Percentiles rank a stretch among this genome's conserved stretches.
Conservation (phyloP, 345 rosid genomes). For the Salix purpurea region DNA sequence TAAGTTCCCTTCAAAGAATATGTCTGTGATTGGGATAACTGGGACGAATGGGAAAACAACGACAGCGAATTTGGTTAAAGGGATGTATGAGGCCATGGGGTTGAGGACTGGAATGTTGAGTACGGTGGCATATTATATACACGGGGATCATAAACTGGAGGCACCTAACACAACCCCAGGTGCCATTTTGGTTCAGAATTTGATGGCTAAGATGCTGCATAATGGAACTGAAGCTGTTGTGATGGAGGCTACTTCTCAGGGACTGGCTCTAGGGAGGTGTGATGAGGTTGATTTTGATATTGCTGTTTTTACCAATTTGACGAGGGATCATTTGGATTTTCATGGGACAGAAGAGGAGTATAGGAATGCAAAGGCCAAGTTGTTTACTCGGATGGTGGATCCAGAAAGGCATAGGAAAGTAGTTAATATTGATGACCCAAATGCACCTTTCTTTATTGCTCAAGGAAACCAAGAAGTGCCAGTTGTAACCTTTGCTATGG, state of each 20-base stretch:
- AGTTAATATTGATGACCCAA: slow-evolving; percentile 79
- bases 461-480: slow-evolving; percentile 81
- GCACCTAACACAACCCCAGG: slow-evolving; percentile 52
- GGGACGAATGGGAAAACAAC: slow-evolving; percentile 84
- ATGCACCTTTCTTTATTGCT: slow-evolving; percentile 60
- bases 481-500: slow-evolving; percentile 83
- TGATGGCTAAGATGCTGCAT: slow-evolving; percentile 93
- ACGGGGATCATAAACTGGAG: slow-evolving; percentile 68
- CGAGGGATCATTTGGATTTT: slow-evolving; percentile 48
- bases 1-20: slow-evolving; percentile 61
- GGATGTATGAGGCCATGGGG: slow-evolving; percentile 92
- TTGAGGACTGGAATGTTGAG: slow-evolving; percentile 86
- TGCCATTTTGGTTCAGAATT: slow-evolving; percentile 78
- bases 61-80: slow-evolving; percentile 65
- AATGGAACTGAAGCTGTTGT: slow-evolving; percentile 88
- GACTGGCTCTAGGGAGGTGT: slow-evolving; percentile 63
- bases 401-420: slow-evolving; percentile 91
- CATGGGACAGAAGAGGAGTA: slow-evolving; percentile 73
- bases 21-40: slow-evolving; percentile 78
- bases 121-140: slow-evolving; percentile 62
- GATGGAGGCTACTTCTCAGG: slow-evolving; percentile 81
- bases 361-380: slow-evolving; percentile 73
- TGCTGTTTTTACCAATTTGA: slow-evolving; percentile 77
- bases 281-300: slow-evolving; percentile 83
- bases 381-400: slow-evolving; percentile 82